phyloP scores from a whole-genome alignment of 1,284 basidiomycete species.

The Trichosporon sp. region DNA sequence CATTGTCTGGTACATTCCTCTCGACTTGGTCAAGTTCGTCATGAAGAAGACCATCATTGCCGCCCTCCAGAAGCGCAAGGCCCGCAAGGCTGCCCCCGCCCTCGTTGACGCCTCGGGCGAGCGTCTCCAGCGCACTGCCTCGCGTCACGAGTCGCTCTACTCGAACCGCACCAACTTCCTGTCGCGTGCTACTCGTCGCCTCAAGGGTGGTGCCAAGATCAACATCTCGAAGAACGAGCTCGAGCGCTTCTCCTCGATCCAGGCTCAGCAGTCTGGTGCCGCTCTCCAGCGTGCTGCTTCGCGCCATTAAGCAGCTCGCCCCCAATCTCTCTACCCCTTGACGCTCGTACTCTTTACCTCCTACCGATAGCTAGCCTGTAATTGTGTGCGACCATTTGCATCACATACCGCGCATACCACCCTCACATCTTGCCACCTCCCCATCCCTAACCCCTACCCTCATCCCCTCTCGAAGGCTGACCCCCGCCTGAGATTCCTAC shows the following conservation, averaged over 20 bases:
- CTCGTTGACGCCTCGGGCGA: constrained; percentile 57
- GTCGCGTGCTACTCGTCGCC: constrained; percentile 36
- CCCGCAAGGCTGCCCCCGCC: constrained; percentile 49
- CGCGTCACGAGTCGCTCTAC: constrained; percentile 91
- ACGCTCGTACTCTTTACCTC: constrained; percentile 7
- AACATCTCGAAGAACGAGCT: constrained; percentile 51
- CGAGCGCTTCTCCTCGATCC: constrained; percentile 48
- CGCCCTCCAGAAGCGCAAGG: constrained; percentile 67
- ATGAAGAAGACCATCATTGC: constrained; percentile 92
- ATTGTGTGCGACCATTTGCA: constrained; percentile 23
- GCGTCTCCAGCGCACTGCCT: constrained; percentile 78
- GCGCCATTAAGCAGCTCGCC: constrained; percentile 20
- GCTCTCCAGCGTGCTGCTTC: constrained; percentile 39
- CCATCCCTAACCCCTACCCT: constrained; percentile 1
- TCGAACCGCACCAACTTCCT: constrained; percentile 49
- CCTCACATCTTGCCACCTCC: constrained; percentile 2
- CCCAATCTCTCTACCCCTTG: not conserved
- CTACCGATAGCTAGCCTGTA: constrained; percentile 19
- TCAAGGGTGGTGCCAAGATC: constrained; percentile 46
- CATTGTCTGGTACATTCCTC: constrained; percentile 88
- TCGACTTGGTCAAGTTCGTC: constrained; percentile 91
- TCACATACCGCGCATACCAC: constrained; percentile 13
- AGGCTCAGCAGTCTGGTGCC: constrained; percentile 49
- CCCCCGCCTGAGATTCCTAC: constrained; percentile 5
- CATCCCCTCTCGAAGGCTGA: not conserved